Conservation (phyloP, 2,329 filamentous ascomycete species). For the Cladosporium velox region DNA sequence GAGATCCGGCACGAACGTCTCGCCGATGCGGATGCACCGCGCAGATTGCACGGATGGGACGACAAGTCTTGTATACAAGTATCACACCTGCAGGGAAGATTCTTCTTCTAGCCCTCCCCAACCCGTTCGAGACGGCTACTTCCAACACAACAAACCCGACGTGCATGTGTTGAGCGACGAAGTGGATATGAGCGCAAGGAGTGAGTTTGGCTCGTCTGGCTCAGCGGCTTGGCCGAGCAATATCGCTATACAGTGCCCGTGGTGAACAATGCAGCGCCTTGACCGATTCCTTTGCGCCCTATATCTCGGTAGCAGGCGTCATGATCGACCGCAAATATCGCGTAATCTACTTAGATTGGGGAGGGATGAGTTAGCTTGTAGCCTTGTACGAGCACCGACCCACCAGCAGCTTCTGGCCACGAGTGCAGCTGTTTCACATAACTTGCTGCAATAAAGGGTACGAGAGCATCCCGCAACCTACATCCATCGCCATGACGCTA, state of each 20-base stretch:
- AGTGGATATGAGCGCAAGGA: background rate
- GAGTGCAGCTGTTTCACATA: slow-evolving; percentile 12
- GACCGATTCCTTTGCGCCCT: slow-evolving; percentile 10
- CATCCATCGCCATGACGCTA: background rate
- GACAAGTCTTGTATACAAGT: slow-evolving; percentile 16
- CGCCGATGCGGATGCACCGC: background rate
- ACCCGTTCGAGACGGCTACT: background rate
- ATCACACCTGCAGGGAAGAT: slow-evolving; percentile 18
- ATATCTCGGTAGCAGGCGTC: slow-evolving; percentile 15
- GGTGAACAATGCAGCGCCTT: background rate
- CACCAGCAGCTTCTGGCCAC: slow-evolving; percentile 14
- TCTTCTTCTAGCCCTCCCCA: slow-evolving; percentile 9
- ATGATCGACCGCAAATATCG: slow-evolving; percentile 10
- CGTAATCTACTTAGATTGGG: slow-evolving; percentile 21
- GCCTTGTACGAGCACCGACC: slow-evolving; percentile 2
- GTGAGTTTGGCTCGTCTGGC: background rate
- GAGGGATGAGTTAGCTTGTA: background rate
- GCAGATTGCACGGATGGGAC: slow-evolving; percentile 11
- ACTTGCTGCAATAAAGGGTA: slow-evolving; percentile 10
- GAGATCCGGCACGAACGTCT: slow-evolving; percentile 4
- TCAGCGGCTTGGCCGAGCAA: background rate
- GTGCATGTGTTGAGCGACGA: slow-evolving; percentile 3
- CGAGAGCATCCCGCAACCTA: background rate
- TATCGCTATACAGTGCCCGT: background rate
- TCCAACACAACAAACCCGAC: background rate